These are phyloP conservation scores for Aspergillus alliaceus DNA, from an alignment of 2,329 filamentous ascomycete genomes.

Conservation along the genomic window DNA sequence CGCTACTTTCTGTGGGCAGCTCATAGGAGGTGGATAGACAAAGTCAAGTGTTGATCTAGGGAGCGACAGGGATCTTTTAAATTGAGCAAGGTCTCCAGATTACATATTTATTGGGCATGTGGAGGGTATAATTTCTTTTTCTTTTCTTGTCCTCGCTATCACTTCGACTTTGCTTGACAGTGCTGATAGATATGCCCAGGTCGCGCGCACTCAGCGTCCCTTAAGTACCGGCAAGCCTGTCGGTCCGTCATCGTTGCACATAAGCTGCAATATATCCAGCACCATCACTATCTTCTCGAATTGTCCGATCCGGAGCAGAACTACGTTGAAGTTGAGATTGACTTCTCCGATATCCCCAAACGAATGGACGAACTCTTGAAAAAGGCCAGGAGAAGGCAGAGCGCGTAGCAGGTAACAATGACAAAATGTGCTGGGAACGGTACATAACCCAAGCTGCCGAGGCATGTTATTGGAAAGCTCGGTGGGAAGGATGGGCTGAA, in stretches of 20 bases:
- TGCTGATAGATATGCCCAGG: conserved; percentile 16
- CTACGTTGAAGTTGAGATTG: conserved; percentile 47
- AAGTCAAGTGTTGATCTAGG: no score
- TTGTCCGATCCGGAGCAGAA: conserved; percentile 48
- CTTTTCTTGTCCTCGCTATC: no score
- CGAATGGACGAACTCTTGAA: conserved; percentile 40
- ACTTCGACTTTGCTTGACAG: neutral
- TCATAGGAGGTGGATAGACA: no score
- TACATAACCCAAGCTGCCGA: conserved; percentile 54
- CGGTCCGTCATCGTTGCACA: conserved; percentile 49
- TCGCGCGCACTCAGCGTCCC: conserved; percentile 50
- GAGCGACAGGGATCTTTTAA: no score
- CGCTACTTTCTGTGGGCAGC: no score
- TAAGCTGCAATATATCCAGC: conserved; percentile 49
- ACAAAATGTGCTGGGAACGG: conserved; percentile 47
- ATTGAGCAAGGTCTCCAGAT: no score
- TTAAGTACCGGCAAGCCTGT: conserved; percentile 54
- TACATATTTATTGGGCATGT: conserved; percentile 36
- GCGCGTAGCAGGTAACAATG: conserved; percentile 49
- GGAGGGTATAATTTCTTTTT: conserved; percentile 38
- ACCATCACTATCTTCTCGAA: conserved; percentile 48
- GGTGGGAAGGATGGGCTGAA: conserved; percentile 36
- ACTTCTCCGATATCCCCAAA: conserved; percentile 56
- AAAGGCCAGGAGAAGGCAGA: conserved; percentile 41
- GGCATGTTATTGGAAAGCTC: conserved; percentile 52